Conservation (phyloP, 1,284 basidiomycete species). For the Schizopora paradoxa region DNA sequence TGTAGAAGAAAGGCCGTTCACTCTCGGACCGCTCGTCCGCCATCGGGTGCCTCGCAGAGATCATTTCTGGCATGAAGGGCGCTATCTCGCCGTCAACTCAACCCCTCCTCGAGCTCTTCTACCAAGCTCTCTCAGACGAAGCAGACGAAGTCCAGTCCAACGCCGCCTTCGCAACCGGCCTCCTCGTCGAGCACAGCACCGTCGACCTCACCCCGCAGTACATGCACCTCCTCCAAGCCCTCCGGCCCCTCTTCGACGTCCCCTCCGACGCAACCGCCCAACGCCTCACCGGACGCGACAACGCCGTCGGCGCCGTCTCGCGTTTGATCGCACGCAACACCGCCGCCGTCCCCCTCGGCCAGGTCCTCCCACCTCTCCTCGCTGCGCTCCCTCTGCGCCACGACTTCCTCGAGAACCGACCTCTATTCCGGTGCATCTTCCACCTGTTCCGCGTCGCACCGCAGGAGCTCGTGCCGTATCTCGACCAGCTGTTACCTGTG, state of each 20-base stretch:
- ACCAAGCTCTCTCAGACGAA: slow-evolving; percentile 76
- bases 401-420: slow-evolving; percentile 86
- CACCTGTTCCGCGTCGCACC: slow-evolving; percentile 78
- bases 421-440: slow-evolving; percentile 90
- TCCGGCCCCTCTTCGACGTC: slow-evolving; percentile 81
- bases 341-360: slow-evolving; percentile 81
- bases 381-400: slow-evolving; percentile 82
- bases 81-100: slow-evolving; percentile 86
- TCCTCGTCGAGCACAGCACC: slow-evolving; percentile 86
- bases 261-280: slow-evolving; percentile 55
- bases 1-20: slow-evolving; percentile 78
- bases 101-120: slow-evolving; percentile 79
- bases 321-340: slow-evolving; percentile 86
- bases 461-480: slow-evolving; percentile 64
- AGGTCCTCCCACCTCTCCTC: slow-evolving; percentile 84
- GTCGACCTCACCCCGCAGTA: slow-evolving; percentile 85
- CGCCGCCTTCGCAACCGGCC: slow-evolving; percentile 91
- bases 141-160: slow-evolving; percentile 95
- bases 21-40: slow-evolving; percentile 90
- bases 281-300: slow-evolving; percentile 86
- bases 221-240: slow-evolving; percentile 69
- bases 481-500: slow-evolving; percentile 79
- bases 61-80: slow-evolving; percentile 88
- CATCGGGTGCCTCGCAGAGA: slow-evolving; percentile 93
- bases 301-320: slow-evolving; percentile 89